Conservation (phyloP, 208 protist species). For the Lotmaria passim region DNA sequence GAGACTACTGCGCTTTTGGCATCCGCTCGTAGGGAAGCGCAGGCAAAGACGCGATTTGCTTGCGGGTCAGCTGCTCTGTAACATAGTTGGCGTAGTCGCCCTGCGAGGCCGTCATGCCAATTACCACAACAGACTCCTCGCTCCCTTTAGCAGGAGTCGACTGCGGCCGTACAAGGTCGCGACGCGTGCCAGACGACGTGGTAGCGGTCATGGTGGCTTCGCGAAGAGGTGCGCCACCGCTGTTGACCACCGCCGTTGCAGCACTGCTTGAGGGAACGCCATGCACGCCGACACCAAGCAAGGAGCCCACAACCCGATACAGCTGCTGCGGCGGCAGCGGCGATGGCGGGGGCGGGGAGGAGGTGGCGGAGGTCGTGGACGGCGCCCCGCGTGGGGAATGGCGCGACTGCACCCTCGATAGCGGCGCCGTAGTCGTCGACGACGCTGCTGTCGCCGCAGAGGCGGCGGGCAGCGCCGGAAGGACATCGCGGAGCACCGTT, state of each 20-base stretch:
- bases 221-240: neutral
- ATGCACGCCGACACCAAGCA: conserved; percentile 14
- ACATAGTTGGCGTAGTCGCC: conserved; percentile 62
- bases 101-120: conserved; percentile 66
- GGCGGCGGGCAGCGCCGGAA: neutral
- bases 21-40: conserved; percentile 60
- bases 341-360: neutral
- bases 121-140: conserved; percentile 16
- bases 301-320: conserved; percentile 19
- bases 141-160: neutral
- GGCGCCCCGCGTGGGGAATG: neutral
- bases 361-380: neutral
- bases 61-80: conserved; percentile 50
- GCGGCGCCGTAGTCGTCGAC: neutral
- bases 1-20: conserved; percentile 9
- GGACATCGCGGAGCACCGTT: conserved; percentile 22
- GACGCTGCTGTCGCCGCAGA: neutral
- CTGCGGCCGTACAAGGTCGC: neutral
- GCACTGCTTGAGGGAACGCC: conserved; percentile 6
- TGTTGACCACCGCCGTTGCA: neutral
- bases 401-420: neutral
- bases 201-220: neutral
- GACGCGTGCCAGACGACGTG: neutral
- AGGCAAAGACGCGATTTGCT: conserved; percentile 51
- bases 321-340: conserved; percentile 20